phyloP scores from a whole-genome alignment of 2,329 filamentous ascomycete species.

The Pyrenochaeta sp. region DNA sequence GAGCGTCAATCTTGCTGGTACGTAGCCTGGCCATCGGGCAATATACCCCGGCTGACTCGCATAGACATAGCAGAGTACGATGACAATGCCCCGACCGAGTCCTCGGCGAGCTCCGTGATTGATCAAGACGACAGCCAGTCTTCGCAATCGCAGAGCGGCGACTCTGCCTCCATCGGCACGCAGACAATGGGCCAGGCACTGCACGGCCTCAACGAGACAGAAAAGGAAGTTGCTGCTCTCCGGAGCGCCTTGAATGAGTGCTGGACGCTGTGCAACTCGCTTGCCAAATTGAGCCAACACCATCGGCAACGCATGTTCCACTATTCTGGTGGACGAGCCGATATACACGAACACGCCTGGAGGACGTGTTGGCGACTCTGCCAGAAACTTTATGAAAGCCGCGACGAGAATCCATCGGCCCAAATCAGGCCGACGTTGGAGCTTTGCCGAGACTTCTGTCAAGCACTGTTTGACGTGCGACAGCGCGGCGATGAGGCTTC shows the following conservation, averaged over 20 bases:
- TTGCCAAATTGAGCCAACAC: slow-evolving; percentile 83
- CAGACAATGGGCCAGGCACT: slow-evolving; percentile 61
- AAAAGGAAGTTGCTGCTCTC: slow-evolving; percentile 72
- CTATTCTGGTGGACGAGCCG: slow-evolving; percentile 72
- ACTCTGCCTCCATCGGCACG: slow-evolving; percentile 32
- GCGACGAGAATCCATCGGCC: slow-evolving; percentile 73
- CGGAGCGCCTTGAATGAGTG: slow-evolving; percentile 83
- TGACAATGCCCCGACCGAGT: slow-evolving; percentile 45
- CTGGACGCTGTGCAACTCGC: slow-evolving; percentile 92
- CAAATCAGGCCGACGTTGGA: slow-evolving; percentile 80
- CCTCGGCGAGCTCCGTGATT: slow-evolving; percentile 38
- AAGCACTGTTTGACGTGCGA: slow-evolving; percentile 86
- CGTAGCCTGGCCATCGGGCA: slow-evolving; percentile 22
- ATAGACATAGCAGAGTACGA: slow-evolving; percentile 58
- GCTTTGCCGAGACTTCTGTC: slow-evolving; percentile 90
- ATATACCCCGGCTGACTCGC: slow-evolving; percentile 20
- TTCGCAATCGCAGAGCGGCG: slow-evolving; percentile 43
- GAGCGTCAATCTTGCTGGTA: slow-evolving; percentile 81
- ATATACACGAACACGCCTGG: slow-evolving; percentile 88
- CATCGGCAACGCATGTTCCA: slow-evolving; percentile 82
- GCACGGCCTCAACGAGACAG: slow-evolving; percentile 65
- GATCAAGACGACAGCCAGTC: slow-evolving; percentile 45
- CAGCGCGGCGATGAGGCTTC: slow-evolving; percentile 78
- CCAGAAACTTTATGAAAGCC: slow-evolving; percentile 84
- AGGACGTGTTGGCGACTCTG: slow-evolving; percentile 93